Evolutionary conservation across 108 stramenopile species (phyloP).

Genomic region (Skeletonema potamos): DNA sequence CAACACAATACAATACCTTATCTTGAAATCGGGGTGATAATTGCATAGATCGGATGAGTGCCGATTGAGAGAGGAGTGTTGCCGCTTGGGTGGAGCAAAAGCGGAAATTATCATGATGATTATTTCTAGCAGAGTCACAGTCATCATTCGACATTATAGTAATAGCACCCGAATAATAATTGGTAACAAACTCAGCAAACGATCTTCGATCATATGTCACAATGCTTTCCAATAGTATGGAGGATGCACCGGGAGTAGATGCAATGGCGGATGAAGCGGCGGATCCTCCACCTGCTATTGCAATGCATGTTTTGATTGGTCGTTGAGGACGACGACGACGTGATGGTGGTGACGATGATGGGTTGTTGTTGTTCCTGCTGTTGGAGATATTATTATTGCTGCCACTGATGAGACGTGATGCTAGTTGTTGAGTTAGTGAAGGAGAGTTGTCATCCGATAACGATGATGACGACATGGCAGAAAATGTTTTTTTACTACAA

Average conservation of each 20-base stretch:
- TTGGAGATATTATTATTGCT: no score
- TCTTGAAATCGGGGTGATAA: conserved; percentile 37
- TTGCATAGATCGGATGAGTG: conserved; percentile 54
- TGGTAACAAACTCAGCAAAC: conserved; percentile 56
- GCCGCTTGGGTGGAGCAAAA: conserved; percentile 61
- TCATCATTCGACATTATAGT: not conserved
- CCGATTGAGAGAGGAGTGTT: conserved; percentile 52
- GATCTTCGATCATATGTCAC: conserved; percentile 69
- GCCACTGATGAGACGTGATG: not conserved
- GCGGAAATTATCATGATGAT: conserved; percentile 7
- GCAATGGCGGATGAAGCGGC: conserved; percentile 62
- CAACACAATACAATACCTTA: conserved; percentile 35
- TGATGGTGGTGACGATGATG: no score
- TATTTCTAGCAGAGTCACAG: no score
- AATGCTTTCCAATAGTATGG: conserved; percentile 59
- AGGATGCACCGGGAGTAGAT: conserved; percentile 73
- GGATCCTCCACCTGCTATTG: conserved; percentile 68
- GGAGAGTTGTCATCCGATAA: not conserved
- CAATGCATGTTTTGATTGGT: conserved; percentile 23
- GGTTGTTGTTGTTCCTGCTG: not conserved
- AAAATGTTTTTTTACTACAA: not conserved
- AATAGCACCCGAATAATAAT: conserved; percentile 16
- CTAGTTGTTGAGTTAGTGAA: not conserved
- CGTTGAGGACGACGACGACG: not conserved
- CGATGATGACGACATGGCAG: not conserved